These are phyloP conservation scores for Scenedesmus sp. DNA, from an alignment of 163 green algal genomes.

Conservation along the genomic window DNA sequence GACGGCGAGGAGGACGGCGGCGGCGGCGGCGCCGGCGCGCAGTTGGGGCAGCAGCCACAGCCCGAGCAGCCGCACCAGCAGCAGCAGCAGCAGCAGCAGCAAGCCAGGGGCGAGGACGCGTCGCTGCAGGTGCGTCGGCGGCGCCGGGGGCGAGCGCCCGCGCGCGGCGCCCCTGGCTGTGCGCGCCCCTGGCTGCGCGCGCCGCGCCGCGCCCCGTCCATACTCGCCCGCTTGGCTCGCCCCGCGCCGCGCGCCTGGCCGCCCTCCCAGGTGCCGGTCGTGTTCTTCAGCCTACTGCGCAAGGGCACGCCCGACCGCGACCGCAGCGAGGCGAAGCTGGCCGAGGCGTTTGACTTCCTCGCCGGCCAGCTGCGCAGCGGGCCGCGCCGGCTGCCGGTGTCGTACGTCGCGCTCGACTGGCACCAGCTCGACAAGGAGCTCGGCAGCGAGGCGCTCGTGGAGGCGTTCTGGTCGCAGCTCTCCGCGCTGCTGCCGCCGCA, in stretches of 20 bases:
- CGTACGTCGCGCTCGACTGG: conserved; percentile 87
- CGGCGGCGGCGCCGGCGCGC: conserved; percentile 1
- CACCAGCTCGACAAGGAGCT: conserved; percentile 91
- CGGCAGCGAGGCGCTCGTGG: conserved; percentile 82
- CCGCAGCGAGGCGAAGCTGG: conserved; percentile 72
- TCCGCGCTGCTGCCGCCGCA: conserved; percentile 36
- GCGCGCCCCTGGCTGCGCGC: too few relatives aligned
- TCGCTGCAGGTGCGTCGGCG: conserved; percentile 24
- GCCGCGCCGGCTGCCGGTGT: conserved; percentile 60
- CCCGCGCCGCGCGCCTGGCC: too few relatives aligned
- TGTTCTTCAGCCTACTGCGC: conserved; percentile 95
- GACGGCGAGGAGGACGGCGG: conserved; percentile 29
- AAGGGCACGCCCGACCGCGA: conserved; percentile 72
- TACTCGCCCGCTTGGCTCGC: neutral
- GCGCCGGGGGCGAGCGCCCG: too few relatives aligned
- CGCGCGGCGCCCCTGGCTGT: too few relatives aligned
- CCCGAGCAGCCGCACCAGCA: neutral
- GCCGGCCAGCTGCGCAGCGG: conserved; percentile 53
- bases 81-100: neutral
- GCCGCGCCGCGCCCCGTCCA: too few relatives aligned
- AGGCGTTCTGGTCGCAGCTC: conserved; percentile 85
- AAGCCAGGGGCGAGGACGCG: neutral
- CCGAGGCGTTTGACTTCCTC: conserved; percentile 66
- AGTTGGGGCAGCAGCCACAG: neutral
- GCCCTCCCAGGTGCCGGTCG: conserved; percentile 71